Percentiles rank a stretch among this genome's conserved stretches.
These are phyloP conservation scores for Serendipita indica DNA, from an alignment of 768 basidiomycete species.

Conservation along the genomic window DNA sequence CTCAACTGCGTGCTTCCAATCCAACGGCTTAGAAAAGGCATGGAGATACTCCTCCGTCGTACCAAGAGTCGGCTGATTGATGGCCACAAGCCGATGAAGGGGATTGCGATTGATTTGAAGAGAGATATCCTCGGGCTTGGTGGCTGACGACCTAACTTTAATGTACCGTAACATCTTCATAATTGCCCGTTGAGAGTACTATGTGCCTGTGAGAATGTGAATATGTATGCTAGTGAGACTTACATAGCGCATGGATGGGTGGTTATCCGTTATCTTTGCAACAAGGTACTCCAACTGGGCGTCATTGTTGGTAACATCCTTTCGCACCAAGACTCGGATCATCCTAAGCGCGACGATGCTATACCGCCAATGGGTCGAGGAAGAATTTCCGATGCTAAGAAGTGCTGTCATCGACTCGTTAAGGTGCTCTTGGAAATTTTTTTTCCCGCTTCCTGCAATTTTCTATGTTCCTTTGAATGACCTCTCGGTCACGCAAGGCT, in stretches of 20 bases:
- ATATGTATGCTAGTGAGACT: neutral
- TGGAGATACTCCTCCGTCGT: constrained; percentile 42
- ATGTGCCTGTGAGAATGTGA: neutral
- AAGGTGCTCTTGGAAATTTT: neutral
- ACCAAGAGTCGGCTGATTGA: constrained; percentile 33
- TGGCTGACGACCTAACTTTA: constrained; percentile 63
- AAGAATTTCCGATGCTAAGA: constrained; percentile 38
- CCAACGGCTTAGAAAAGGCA: constrained; percentile 38
- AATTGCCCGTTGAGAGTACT: constrained; percentile 60
- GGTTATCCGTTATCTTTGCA: constrained; percentile 42
- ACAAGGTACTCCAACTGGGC: constrained; percentile 43
- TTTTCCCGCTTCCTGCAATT: neutral
- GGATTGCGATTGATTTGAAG: constrained; percentile 53
- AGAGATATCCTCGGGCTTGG: constrained; percentile 40
- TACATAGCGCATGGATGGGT: constrained; percentile 39
- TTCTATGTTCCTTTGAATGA: neutral
- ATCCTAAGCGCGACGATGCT: constrained; percentile 52
- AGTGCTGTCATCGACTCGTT: neutral
- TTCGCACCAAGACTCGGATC: constrained; percentile 51
- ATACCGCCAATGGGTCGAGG: constrained; percentile 68
- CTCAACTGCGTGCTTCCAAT: constrained; percentile 22
- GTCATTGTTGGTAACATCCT: constrained; percentile 38
- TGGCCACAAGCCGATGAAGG: constrained; percentile 35
- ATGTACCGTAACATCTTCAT: constrained; percentile 66
- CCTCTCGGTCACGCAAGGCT: neutral